A percentile compares a stretch with the other conserved stretches of the same genome.
These are phyloP conservation scores for Dovyalis caffra DNA, from an alignment of 345 rosid species.

Conservation along the genomic window DNA sequence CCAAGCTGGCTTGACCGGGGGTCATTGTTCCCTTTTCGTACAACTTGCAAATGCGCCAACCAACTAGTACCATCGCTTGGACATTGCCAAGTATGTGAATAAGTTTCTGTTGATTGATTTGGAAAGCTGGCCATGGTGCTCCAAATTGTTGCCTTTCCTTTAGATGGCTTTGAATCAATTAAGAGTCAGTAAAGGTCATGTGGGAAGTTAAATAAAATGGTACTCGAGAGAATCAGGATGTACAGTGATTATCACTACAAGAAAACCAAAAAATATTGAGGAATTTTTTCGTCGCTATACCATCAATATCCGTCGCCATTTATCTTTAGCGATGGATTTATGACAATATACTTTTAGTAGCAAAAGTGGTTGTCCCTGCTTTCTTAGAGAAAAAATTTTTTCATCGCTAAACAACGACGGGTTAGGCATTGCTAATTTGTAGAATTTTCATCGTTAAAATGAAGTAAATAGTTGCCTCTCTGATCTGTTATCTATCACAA, in stretches of 20 bases:
- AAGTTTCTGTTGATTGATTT: slow-evolving; percentile 88
- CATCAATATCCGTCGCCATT: too few species aligned
- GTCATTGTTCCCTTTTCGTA: slow-evolving; percentile 88
- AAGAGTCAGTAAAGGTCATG: slow-evolving; percentile 13
- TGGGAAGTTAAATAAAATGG: background rate
- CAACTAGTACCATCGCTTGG: slow-evolving; percentile 88
- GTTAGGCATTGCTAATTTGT: too few species aligned
- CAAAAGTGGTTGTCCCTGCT: too few species aligned
- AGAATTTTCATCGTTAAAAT: too few species aligned
- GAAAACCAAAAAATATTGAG: too few species aligned
- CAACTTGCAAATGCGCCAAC: slow-evolving; percentile 95
- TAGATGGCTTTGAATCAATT: slow-evolving; percentile 51
- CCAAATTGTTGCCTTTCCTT: slow-evolving; percentile 96
- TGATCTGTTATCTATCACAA: too few species aligned
- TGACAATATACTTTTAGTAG: too few species aligned
- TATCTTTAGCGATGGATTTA: too few species aligned
- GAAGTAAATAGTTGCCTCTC: too few species aligned
- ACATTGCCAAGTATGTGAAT: slow-evolving; percentile 84
- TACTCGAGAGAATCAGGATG: background rate
- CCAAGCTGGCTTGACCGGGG: slow-evolving; percentile 93
- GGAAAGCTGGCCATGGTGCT: slow-evolving; percentile 94
- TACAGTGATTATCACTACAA: slow-evolving; percentile 53
- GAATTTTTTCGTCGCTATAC: too few species aligned
- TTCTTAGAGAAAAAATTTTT: too few species aligned
- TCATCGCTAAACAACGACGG: too few species aligned